Percentiles rank a stretch among this genome's conserved stretches.
Evolutionary conservation across 139 green algal species (phyloP).

Genomic region (Coccomyxa sp.): DNA sequence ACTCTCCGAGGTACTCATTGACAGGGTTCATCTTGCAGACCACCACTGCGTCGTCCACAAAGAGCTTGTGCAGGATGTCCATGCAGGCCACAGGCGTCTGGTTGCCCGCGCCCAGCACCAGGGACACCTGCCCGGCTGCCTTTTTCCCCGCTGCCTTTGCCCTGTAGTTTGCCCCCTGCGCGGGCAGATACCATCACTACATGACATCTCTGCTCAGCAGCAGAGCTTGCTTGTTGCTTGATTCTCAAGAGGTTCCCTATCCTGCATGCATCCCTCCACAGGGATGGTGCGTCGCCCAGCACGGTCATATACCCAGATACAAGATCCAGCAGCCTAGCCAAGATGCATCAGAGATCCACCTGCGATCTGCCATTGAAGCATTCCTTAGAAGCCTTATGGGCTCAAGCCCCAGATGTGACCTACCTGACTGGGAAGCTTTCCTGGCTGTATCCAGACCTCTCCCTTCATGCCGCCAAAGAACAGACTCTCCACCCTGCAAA

Average conservation of each 20-base stretch:
- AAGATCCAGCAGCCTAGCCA: too few species aligned
- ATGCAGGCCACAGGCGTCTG: slow-evolving; percentile 41
- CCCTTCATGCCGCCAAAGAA: slow-evolving; percentile 47
- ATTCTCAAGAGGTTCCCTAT: neutral
- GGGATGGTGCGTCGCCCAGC: too few species aligned
- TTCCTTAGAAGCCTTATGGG: neutral
- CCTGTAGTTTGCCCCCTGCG: slow-evolving; percentile 29
- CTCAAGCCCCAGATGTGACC: neutral
- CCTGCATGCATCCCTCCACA: neutral
- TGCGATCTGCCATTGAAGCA: neutral
- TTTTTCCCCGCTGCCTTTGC: slow-evolving; percentile 28
- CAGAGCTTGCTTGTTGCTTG: neutral
- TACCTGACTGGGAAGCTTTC: slow-evolving; percentile 48
- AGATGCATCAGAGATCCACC: neutral
- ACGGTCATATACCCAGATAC: too few species aligned
- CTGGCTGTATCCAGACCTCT: slow-evolving; percentile 74
- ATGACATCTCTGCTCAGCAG: neutral
- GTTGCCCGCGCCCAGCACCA: slow-evolving; percentile 76
- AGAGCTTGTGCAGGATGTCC: slow-evolving; percentile 66
- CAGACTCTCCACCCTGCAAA: slow-evolving; percentile 29
- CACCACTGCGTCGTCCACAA: slow-evolving; percentile 62
- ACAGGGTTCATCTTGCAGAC: slow-evolving; percentile 80
- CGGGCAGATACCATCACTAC: neutral
- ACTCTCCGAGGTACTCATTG: slow-evolving; percentile 67
- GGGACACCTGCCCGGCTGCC: slow-evolving; percentile 25